Base-by-base conservation (phyloP, 1,284 basidiomycete genomes). In the Cutaneotrichosporon sp. region DNA sequence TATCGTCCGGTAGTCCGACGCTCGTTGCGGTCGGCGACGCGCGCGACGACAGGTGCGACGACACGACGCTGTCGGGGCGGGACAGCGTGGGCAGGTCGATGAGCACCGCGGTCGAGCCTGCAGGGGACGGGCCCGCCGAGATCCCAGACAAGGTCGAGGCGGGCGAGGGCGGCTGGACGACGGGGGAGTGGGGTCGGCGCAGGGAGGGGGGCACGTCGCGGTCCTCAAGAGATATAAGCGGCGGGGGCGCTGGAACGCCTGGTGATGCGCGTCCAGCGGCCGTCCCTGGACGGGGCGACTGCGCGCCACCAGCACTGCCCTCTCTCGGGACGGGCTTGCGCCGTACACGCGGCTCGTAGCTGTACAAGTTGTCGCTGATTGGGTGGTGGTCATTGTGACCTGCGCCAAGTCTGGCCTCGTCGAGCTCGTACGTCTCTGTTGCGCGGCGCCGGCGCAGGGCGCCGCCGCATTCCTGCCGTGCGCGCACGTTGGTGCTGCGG, bases 351-450 rank as follows among this genome's bases (percentile, higher is more conserved):
- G 18, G 33, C 15, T 40, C 17, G 43, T 35, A 45, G 9, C 30
- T 20, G 26, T 30, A 30, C 26, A 30, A 7, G 26, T 10, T 5
- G 7, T 30, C 26, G n/a, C n/a, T n/a, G n/a, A n/a, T n/a, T n/a
- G n/a, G n/a, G n/a, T n/a, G n/a, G n/a, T n/a, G n/a, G n/a, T 7
- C 26, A 13, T 17, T 22, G 23, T 30, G 21, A 26, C 41, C 21
- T 26, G 21, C 13, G 21, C 21, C 20, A 51, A 30, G 20, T 8
- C 51, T 39, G 1, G 41, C 17, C 30, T 57, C 56, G 39, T 58
- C 56, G 17, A 58, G 56, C 44, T 58, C 56, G 36, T 52, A 58
- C 43, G 44, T 35, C 30, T 58, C 56, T 4, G 52, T 43, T 0
- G 56, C 17, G 14, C 40, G 49, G 37, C 56, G 56, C 13, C 49